These are phyloP conservation scores for Parietaria judaica DNA, from an alignment of 306 rosid genomes.

Conservation along the genomic window DNA sequence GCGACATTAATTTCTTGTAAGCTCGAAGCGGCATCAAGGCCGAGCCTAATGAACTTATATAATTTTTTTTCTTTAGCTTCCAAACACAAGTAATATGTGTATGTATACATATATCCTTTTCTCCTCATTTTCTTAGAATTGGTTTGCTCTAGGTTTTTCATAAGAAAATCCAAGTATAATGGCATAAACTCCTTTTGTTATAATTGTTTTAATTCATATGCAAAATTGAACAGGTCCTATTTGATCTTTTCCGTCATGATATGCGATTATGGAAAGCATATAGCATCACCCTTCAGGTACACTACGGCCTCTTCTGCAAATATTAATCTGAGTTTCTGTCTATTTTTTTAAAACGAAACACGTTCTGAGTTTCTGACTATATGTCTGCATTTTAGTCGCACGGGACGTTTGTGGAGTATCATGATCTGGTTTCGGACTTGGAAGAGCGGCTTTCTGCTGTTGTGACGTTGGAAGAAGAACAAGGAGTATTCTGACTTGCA, in stretches of 20 bases:
- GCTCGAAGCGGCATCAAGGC: too few relatives aligned
- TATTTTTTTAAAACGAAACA: too few relatives aligned
- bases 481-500: constrained; percentile 17
- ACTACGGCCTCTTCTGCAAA: not conserved
- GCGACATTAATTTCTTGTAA: too few relatives aligned
- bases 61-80: not conserved
- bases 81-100: too few relatives aligned
- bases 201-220: constrained; percentile 12
- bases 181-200: too few relatives aligned
- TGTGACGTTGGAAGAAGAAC: constrained; percentile 32
- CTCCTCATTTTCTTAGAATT: too few relatives aligned
- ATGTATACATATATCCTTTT: too few relatives aligned
- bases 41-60: too few relatives aligned
- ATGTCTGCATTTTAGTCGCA: constrained; percentile 41
- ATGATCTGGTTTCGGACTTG: constrained; percentile 70
- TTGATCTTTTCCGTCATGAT: constrained; percentile 75
- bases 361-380: constrained; percentile 1
- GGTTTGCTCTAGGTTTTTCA: too few relatives aligned
- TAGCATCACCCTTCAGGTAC: constrained; percentile 71
- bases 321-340: not conserved
- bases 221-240: constrained; percentile 55
- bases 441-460: constrained; percentile 58
- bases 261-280: constrained; percentile 82
- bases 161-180: too few relatives aligned
- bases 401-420: constrained; percentile 52